Evolutionary conservation across 371 early-diverging fungal species (phyloP), one percentile per base, ranked within the genome.

Genomic region (Syncephalastrum racemosum): DNA sequence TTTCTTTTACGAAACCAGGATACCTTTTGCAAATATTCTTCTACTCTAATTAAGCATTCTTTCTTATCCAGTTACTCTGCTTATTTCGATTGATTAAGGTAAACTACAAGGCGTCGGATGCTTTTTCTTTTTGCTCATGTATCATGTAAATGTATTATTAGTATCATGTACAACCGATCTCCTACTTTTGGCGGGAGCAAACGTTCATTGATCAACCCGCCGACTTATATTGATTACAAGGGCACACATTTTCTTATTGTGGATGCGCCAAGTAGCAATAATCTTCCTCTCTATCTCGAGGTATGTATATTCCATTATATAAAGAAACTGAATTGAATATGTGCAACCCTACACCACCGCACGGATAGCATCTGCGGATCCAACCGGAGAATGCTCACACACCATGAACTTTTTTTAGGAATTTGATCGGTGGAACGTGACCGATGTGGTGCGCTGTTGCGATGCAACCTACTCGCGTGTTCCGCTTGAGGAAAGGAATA

Each of bases 361-460:
- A 27, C 27, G 27, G 27, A 27, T 27, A 7, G 7, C 7, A 7
- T 27, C 7, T 7, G 27, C 27, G 27, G 27, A 27, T 27, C 27
- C 27, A 6, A 6, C 48, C 25, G 14, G 48, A 48, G 5, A 15
- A 14, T 22, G 23, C 36, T 42, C 27, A 54, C 22, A 7, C 23
- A 36, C 5, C 39, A 45, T 48, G 39, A 13, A 3, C 20, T 25
- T n/a, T 27, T 40, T 46, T 52, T 53, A 69, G 69, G 69, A 69
- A 65, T 77, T 77, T 46, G 67, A 73, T 51, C 67, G 66, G 39
- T 82, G 88, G 62, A 72, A 83, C 57, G 93, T 92, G 27, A 89
- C 87, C 4, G 93, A 93, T 53, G 90, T 95, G 7, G 93, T 93
- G 10, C 84, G 93, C 19, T 93, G 91, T 25, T 93, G 95, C 75